Evolutionary conservation across 2,329 filamentous ascomycete species (phyloP).

Genomic region (Pseudohalonectria lignicola): DNA sequence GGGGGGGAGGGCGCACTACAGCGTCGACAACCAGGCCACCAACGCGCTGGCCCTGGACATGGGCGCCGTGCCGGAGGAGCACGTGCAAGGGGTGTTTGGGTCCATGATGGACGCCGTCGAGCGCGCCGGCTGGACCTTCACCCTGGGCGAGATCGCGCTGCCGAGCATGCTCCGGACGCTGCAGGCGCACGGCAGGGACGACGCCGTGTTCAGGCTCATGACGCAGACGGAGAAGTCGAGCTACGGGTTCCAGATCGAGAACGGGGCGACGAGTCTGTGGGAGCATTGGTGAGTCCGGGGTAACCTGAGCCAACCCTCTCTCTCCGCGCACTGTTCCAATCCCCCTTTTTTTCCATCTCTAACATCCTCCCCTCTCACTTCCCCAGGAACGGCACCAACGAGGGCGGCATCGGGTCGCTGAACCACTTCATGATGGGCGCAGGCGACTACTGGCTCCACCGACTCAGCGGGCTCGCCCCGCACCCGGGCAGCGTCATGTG

Average conservation of each 20-base stretch:
- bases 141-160: conserved; percentile 6
- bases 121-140: conserved; percentile 1
- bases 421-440: conserved; percentile 9
- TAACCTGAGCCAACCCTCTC: too few species aligned
- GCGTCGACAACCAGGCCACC: conserved; percentile 3
- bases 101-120: conserved; percentile 2
- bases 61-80: conserved; percentile 1
- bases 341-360: too few species aligned
- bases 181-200: background rate
- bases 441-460: conserved; percentile 5
- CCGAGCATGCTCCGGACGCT: conserved; percentile 5
- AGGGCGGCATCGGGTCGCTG: conserved; percentile 4
- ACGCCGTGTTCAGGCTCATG: conserved; percentile 6
- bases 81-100: background rate
- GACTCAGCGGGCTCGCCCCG: conserved; percentile 2
- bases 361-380: too few species aligned
- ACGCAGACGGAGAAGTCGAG: conserved; percentile 3
- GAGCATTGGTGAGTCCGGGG: too few species aligned
- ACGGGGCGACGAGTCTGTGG: conserved; percentile 6
- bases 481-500: conserved; percentile 1
- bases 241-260: conserved; percentile 3
- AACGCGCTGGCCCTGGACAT: conserved; percentile 6
- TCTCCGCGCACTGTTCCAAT: too few species aligned
- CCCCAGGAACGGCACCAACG: conserved; percentile 5
- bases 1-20: conserved; percentile 4